Evolutionary conservation across 352 stramenopile genomes (phyloP).

Genomic region (Phytophthora megakarya): DNA sequence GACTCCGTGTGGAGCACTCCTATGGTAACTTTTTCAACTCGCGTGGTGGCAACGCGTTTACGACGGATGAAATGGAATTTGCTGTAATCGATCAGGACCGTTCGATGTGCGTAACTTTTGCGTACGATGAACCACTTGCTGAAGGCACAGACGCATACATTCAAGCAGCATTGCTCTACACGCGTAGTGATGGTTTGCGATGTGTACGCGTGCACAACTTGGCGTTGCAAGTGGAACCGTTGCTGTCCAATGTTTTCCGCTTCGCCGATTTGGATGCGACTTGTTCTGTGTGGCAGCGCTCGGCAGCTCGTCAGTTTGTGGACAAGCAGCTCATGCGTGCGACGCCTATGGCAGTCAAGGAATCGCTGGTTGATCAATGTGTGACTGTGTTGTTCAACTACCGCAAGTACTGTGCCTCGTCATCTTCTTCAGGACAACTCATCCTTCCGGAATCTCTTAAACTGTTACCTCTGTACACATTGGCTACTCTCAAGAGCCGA

Average conservation of each 20-base stretch:
- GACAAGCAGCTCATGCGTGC: constrained; percentile 83
- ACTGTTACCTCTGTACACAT: constrained; percentile 88
- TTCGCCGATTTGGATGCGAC: constrained; percentile 89
- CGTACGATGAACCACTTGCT: constrained; percentile 84
- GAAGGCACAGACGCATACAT: constrained; percentile 82
- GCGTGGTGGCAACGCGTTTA: constrained; percentile 56
- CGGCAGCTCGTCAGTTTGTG: constrained; percentile 76
- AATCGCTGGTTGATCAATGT: constrained; percentile 84
- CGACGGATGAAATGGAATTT: constrained; percentile 90
- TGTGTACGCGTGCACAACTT: constrained; percentile 93
- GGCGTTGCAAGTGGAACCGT: constrained; percentile 70
- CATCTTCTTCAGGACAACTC: constrained; percentile 89
- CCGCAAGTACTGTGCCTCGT: constrained; percentile 91
- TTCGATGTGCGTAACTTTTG: constrained; percentile 86
- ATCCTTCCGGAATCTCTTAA: constrained; percentile 93
- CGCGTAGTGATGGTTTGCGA: constrained; percentile 78
- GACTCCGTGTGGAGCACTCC: constrained; percentile 85
- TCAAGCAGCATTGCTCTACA: constrained; percentile 91
- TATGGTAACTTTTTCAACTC: constrained; percentile 83
- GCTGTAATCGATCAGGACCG: constrained; percentile 86
- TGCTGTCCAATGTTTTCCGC: constrained; percentile 89
- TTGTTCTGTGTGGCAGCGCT: constrained; percentile 85
- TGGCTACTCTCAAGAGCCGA: constrained; percentile 87
- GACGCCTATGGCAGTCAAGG: constrained; percentile 75
- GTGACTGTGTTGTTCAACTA: constrained; percentile 91